Evolutionary conservation across 805 yeast species (phyloP).

Genomic region (Ogataea degrootiae): DNA sequence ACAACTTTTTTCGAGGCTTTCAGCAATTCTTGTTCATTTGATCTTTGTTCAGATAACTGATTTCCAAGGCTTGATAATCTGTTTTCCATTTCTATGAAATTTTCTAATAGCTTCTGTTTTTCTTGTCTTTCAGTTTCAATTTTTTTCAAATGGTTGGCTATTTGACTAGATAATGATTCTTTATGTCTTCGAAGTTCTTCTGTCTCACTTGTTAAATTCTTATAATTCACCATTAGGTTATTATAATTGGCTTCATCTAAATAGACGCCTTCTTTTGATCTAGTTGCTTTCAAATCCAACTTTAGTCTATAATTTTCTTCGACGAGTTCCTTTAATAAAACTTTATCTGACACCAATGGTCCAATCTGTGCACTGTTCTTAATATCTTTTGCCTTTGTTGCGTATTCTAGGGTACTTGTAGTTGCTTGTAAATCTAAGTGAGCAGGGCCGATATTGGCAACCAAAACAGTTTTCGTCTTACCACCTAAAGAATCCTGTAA

Average conservation of each 20-base stretch:
- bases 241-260: slow-evolving; percentile 58
- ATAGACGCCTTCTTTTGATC: slow-evolving; percentile 60
- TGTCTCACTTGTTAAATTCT: slow-evolving; percentile 45
- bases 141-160: slow-evolving; percentile 20
- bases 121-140: slow-evolving; percentile 18
- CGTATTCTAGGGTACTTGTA: slow-evolving; percentile 49
- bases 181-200: slow-evolving; percentile 41
- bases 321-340: slow-evolving; percentile 40
- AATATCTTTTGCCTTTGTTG: slow-evolving; percentile 51
- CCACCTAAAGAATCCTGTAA: slow-evolving; percentile 82
- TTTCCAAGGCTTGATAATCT: slow-evolving; percentile 29
- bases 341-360: slow-evolving; percentile 37
- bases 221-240: slow-evolving; percentile 43
- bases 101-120: slow-evolving; percentile 15
- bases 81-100: slow-evolving; percentile 24
- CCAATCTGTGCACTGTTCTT: slow-evolving; percentile 48
- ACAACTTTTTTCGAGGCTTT: slow-evolving; percentile 16
- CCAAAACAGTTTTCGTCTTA: slow-evolving; percentile 79
- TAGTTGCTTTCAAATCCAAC: slow-evolving; percentile 55
- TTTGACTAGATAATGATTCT: slow-evolving; percentile 36
- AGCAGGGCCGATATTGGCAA: slow-evolving; percentile 80
- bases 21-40: slow-evolving; percentile 10
- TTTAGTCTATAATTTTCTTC: slow-evolving; percentile 41
- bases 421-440: slow-evolving; percentile 45
- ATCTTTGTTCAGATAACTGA: slow-evolving; percentile 23